phyloP scores from a whole-genome alignment of 495 filamentous ascomycete species.

The Terfezia boudieri region DNA sequence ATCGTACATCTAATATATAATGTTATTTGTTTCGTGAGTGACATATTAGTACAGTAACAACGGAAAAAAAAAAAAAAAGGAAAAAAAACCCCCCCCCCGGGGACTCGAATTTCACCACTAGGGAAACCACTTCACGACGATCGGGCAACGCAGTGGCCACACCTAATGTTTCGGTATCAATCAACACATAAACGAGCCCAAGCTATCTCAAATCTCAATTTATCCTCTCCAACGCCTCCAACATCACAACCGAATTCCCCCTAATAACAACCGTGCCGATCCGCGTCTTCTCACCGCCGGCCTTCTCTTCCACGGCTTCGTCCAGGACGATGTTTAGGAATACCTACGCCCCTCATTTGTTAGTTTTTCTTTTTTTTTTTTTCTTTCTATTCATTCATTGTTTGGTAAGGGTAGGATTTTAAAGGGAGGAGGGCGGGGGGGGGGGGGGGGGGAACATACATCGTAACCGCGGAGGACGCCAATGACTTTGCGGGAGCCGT shows the following conservation, averaged over 20 bases:
- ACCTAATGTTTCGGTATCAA: no score
- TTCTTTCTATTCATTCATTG: background rate
- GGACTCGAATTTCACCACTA: no score
- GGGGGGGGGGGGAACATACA: conserved; percentile 30
- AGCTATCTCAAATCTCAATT: background rate
- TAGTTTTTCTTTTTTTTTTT: background rate
- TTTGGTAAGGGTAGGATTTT: no score
- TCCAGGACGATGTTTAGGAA: conserved; percentile 97
- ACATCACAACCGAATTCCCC: conserved; percentile 89
- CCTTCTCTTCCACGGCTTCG: conserved; percentile 91
- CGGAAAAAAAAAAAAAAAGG: no score
- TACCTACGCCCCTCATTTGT: conserved; percentile 33
- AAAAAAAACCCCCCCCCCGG: no score
- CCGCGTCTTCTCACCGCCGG: conserved; percentile 69
- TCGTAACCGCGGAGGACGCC: conserved; percentile 89
- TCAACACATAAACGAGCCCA: no score
- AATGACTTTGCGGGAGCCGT: conserved; percentile 92
- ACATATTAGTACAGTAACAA: no score
- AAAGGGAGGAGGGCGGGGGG: no score
- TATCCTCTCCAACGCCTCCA: conserved; percentile 38
- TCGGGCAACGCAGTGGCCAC: no score
- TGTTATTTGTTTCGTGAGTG: no score
- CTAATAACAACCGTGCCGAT: conserved; percentile 93
- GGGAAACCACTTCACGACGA: no score
- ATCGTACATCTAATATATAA: no score